Percentiles rank a stretch among this genome's conserved stretches.
These are phyloP conservation scores for Cyberlindnera nakhonratchasimensis DNA, from an alignment of 805 yeast genomes.

Conservation along the genomic window DNA sequence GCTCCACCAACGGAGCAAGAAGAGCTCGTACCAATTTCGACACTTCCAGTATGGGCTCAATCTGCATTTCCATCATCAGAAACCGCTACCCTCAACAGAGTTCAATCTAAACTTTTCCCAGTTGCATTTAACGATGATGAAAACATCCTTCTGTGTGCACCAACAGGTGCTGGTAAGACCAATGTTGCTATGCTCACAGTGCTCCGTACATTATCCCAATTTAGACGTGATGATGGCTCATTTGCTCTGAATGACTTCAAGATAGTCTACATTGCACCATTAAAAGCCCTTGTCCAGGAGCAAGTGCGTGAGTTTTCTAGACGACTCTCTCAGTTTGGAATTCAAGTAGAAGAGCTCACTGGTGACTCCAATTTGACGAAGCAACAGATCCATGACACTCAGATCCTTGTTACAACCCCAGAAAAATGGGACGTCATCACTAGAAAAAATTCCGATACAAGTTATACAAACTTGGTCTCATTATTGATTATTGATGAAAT, in stretches of 20 bases:
- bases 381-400: conserved; percentile 73
- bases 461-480: conserved; percentile 60
- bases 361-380: conserved; percentile 82
- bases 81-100: conserved; percentile 65
- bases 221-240: conserved; percentile 46
- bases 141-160: conserved; percentile 87
- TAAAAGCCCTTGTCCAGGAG: conserved; percentile 93
- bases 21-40: conserved; percentile 50
- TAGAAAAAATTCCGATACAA: conserved; percentile 67
- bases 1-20: conserved; percentile 39
- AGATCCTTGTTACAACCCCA: conserved; percentile 87
- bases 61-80: conserved; percentile 67
- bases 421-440: conserved; percentile 98
- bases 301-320: conserved; percentile 84
- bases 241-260: conserved; percentile 57
- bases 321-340: conserved; percentile 59
- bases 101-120: conserved; percentile 82
- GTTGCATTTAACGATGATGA: conserved; percentile 68
- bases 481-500: conserved; percentile 87
- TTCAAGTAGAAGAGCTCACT: conserved; percentile 79
- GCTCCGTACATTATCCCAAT: conserved; percentile 56
- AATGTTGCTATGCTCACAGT: conserved; percentile 89
- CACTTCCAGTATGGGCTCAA: conserved; percentile 81
- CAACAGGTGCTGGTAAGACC: conserved; percentile 98
- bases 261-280: conserved; percentile 86